Evolutionary conservation across 352 stramenopile species (phyloP).

Genomic region (Phytophthora sp.): DNA sequence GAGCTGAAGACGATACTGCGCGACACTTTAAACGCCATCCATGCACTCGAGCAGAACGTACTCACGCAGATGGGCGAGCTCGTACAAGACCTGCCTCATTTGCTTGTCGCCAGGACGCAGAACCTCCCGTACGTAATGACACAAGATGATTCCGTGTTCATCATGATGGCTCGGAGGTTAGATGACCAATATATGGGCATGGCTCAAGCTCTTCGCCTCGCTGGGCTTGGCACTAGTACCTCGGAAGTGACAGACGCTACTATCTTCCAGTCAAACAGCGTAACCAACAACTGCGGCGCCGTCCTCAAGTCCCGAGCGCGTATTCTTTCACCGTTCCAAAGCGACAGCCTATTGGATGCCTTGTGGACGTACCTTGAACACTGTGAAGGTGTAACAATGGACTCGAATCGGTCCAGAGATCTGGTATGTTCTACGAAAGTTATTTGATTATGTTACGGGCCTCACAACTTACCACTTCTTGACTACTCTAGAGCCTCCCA

Average conservation of each 20-base stretch:
- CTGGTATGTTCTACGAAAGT: not conserved
- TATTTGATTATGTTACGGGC: too few species aligned
- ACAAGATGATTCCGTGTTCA: not conserved
- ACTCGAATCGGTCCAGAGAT: not conserved
- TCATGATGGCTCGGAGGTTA: not conserved
- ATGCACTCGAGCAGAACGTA: constrained; percentile 7
- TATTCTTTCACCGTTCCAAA: not conserved
- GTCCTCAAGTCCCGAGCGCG: not conserved
- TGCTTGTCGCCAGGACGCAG: not conserved
- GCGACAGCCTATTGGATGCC: not conserved
- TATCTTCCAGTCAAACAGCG: not conserved
- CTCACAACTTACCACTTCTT: not conserved
- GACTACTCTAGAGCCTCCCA: not conserved
- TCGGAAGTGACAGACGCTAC: not conserved
- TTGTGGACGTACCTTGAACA: constrained; percentile 3
- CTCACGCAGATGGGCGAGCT: not conserved
- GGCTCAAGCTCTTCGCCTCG: not conserved
- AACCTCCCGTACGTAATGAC: not conserved
- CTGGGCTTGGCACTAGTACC: not conserved
- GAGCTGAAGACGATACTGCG: not conserved
- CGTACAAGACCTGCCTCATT: not conserved
- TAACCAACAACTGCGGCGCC: too few species aligned
- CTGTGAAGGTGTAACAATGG: not conserved
- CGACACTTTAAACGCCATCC: not conserved
- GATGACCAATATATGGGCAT: constrained; percentile 5